Percentiles rank a stretch among this genome's conserved stretches.
Evolutionary conservation across 2,329 filamentous ascomycete species (phyloP).

Genomic region (Ciborinia camelliae): DNA sequence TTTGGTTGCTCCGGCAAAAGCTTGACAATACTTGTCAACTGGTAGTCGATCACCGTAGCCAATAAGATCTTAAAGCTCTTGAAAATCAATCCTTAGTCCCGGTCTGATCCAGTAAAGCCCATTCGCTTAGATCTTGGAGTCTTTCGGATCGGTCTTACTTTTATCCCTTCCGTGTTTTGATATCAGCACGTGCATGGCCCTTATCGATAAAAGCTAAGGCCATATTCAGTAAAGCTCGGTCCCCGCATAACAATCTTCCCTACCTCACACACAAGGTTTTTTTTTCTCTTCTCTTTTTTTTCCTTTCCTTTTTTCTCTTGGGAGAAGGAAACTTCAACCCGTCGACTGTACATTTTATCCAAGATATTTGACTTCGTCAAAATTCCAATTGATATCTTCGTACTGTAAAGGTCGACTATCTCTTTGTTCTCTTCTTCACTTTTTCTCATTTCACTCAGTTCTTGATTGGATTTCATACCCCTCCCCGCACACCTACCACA

Average conservation of each 20-base stretch:
- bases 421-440: constrained; percentile 22
- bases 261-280: not conserved
- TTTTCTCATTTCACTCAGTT: constrained; percentile 36
- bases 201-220: not conserved
- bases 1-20: constrained; percentile 1
- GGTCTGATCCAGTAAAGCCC: not conserved
- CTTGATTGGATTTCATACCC: constrained; percentile 35
- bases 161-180: not conserved
- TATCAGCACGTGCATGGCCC: not conserved
- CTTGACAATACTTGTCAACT: not conserved
- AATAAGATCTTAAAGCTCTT: not conserved
- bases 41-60: not conserved
- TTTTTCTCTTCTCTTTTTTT: constrained; percentile 19
- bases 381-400: not conserved
- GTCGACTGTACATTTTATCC: constrained; percentile 49
- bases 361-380: constrained; percentile 39
- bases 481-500: constrained; percentile 20
- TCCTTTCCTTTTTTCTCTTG: constrained; percentile 47
- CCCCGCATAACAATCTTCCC: not conserved
- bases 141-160: not conserved
- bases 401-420: constrained; percentile 39
- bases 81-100: not conserved
- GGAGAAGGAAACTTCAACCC: constrained; percentile 58
- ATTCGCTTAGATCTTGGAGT: not conserved
- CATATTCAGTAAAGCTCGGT: not conserved